Percentiles rank a stretch among this genome's conserved stretches.
Evolutionary conservation across 2,329 filamentous ascomycete species (phyloP).

Genomic region (Thielaviopsis populi): DNA sequence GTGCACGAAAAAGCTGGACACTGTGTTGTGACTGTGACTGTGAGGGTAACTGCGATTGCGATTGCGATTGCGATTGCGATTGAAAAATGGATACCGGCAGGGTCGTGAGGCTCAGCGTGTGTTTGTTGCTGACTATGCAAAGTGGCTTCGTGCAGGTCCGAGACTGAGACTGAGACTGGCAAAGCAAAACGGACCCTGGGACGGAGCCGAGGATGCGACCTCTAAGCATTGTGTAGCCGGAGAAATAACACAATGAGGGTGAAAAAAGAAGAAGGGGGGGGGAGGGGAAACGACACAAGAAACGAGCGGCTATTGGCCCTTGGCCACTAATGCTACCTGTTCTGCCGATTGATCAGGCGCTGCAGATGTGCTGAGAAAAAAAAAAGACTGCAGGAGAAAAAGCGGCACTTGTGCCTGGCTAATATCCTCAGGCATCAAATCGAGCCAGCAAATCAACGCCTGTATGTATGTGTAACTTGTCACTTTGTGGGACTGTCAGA

Average conservation of each 20-base stretch:
- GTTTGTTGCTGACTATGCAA: neutral
- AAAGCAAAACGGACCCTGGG: neutral
- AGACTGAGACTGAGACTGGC: neutral
- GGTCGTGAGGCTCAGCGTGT: neutral
- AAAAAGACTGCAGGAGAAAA: neutral
- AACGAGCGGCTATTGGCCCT: neutral
- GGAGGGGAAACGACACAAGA: neutral
- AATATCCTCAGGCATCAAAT: neutral
- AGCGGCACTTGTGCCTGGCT: neutral
- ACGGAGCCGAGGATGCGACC: neutral
- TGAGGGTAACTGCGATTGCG: no score
- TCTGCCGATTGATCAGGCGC: neutral
- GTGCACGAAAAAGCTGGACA: constrained; percentile 10
- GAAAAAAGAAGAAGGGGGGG: neutral
- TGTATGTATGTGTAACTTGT: neutral
- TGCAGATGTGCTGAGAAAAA: neutral
- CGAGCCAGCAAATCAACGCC: neutral
- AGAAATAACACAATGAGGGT: neutral
- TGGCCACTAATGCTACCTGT: neutral
- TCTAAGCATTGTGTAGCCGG: neutral
- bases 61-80: neutral
- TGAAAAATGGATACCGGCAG: neutral
- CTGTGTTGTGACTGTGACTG: constrained; percentile 11
- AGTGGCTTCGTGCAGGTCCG: neutral
- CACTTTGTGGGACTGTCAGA: neutral